Conservation (phyloP, 345 rosid species). For the Euphorbia pulcherrima region DNA sequence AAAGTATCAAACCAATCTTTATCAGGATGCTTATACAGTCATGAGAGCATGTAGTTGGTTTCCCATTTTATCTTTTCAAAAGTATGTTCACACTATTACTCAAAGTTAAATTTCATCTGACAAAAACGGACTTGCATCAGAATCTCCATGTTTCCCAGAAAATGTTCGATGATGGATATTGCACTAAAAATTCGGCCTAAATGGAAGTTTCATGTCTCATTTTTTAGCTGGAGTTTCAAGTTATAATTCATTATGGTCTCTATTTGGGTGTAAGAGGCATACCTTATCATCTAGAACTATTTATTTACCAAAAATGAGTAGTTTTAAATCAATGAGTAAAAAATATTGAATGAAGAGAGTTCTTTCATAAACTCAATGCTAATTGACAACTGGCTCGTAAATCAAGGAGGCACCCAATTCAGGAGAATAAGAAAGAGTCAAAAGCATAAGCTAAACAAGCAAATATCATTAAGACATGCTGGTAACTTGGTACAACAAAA, state of each 20-base stretch:
- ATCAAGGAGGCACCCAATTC: neutral
- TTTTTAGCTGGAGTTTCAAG: too few relatives aligned
- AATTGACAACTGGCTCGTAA: neutral
- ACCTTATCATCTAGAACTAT: neutral
- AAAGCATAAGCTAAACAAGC: neutral
- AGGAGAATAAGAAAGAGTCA: neutral
- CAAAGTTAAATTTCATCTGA: too few relatives aligned
- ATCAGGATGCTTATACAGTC: neutral
- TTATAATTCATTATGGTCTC: neutral
- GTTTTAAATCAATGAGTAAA: neutral
- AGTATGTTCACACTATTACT: neutral
- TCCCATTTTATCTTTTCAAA: neutral
- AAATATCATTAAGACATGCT: neutral
- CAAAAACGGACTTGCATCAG: neutral
- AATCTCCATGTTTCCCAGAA: neutral
- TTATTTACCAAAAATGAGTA: neutral
- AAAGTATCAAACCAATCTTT: neutral
- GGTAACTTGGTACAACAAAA: slow-evolving; percentile 8
- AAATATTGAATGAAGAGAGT: neutral
- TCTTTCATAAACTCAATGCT: neutral
- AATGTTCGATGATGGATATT: neutral
- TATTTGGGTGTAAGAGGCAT: neutral
- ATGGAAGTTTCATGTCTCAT: neutral
- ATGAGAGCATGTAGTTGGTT: neutral
- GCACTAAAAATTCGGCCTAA: neutral